Conservation (phyloP, 2,329 filamentous ascomycete genomes). For the Sphaceloma murrayae region DNA sequence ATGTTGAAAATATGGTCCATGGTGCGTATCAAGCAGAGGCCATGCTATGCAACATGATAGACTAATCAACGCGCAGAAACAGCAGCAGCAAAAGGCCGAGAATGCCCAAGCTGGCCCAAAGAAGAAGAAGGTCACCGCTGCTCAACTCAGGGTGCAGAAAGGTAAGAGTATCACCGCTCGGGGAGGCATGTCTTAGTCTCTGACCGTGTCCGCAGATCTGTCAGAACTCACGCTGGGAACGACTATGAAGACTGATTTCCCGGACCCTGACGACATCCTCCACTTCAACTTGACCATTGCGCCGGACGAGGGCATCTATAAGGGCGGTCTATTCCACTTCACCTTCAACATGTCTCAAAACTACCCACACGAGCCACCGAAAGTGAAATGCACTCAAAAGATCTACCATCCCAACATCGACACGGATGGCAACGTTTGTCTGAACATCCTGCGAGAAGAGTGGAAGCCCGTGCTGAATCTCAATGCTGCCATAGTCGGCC, state of each 20-base stretch:
- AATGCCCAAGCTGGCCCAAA: slow-evolving; percentile 66
- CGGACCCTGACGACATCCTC: slow-evolving; percentile 74
- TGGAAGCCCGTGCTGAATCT: slow-evolving; percentile 98
- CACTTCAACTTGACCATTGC: slow-evolving; percentile 75
- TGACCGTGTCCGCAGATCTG: slow-evolving; percentile 49
- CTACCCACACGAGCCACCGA: slow-evolving; percentile 95
- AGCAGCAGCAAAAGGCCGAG: slow-evolving; percentile 91
- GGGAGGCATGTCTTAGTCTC: not conserved
- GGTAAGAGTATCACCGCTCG: too few species aligned
- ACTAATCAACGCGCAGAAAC: slow-evolving; percentile 34
- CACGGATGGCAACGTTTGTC: slow-evolving; percentile 90
- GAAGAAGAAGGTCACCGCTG: slow-evolving; percentile 98
- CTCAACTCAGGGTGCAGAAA: slow-evolving; percentile 91
- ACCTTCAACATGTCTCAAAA: slow-evolving; percentile 86
- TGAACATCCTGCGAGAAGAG: slow-evolving; percentile 95
- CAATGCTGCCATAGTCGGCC: slow-evolving; percentile 89
- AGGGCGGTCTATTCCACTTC: slow-evolving; percentile 78
- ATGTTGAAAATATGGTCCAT: slow-evolving; percentile 99
- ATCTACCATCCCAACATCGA: slow-evolving; percentile 99
- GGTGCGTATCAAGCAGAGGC: too few species aligned
- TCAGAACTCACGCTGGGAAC: slow-evolving; percentile 68
- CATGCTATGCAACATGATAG: slow-evolving; percentile 19
- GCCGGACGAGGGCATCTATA: slow-evolving; percentile 83
- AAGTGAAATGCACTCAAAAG: slow-evolving; percentile 94
- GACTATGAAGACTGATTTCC: slow-evolving; percentile 74